Conservation (phyloP, 1,284 basidiomycete species). For the Ceratobasidium sp. region DNA sequence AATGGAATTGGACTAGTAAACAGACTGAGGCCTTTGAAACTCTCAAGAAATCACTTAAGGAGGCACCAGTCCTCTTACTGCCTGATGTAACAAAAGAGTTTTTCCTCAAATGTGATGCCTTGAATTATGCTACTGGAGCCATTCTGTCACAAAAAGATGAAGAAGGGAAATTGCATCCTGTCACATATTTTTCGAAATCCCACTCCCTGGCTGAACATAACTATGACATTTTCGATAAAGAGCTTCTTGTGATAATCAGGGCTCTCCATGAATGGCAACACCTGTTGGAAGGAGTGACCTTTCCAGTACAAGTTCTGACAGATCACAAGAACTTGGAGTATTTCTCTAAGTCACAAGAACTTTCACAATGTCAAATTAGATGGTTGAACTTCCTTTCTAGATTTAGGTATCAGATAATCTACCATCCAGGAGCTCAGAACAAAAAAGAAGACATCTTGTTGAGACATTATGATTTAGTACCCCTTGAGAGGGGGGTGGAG, state of each 20-base stretch:
- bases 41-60: neutral
- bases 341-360: neutral
- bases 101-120: slow-evolving; percentile 24
- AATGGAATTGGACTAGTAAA: neutral
- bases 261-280: neutral
- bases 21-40: neutral
- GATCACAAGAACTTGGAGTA: slow-evolving; percentile 24
- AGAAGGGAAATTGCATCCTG: slow-evolving; percentile 24
- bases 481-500: slow-evolving; percentile 9
- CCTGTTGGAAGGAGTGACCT: neutral
- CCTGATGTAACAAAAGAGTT: neutral
- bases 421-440: slow-evolving; percentile 19
- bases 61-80: neutral
- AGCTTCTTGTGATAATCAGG: neutral
- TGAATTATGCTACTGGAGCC: slow-evolving; percentile 21
- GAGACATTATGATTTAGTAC: slow-evolving; percentile 41
- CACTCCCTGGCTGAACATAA: neutral
- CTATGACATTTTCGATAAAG: slow-evolving; percentile 18
- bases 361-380: slow-evolving; percentile 29
- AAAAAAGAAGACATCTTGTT: slow-evolving; percentile 6
- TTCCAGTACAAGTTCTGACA: slow-evolving; percentile 3
- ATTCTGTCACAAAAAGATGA: slow-evolving; percentile 10
- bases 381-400: slow-evolving; percentile 22
- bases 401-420: slow-evolving; percentile 21
- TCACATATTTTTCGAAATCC: slow-evolving; percentile 5